phyloP scores from a whole-genome alignment of 805 yeast genomes.

The Candida oleophila region DNA sequence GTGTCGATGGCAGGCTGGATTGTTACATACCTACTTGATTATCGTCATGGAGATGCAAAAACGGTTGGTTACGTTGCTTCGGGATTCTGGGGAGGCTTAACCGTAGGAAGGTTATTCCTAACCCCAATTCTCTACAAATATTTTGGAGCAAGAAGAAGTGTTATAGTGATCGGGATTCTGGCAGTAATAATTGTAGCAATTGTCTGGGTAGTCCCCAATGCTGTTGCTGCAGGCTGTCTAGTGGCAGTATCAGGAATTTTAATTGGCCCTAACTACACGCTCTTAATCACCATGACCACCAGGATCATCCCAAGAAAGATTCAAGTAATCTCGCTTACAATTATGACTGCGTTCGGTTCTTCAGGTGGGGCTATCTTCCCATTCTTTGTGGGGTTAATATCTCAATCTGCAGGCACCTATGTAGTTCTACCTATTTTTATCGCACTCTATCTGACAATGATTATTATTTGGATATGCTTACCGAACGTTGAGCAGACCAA shows the following conservation, averaged over 20 bases:
- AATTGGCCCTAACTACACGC: slow-evolving; percentile 67
- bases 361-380: slow-evolving; percentile 60
- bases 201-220: slow-evolving; percentile 46
- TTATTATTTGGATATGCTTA: slow-evolving; percentile 3
- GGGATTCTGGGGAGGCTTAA: slow-evolving; percentile 71
- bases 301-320: slow-evolving; percentile 50
- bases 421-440: slow-evolving; percentile 51
- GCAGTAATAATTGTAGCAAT: neutral
- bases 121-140: slow-evolving; percentile 37
- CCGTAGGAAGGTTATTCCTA: slow-evolving; percentile 58
- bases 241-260: slow-evolving; percentile 54
- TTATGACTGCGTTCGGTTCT: slow-evolving; percentile 55
- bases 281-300: slow-evolving; percentile 46
- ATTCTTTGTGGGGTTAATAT: slow-evolving; percentile 50
- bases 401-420: slow-evolving; percentile 45
- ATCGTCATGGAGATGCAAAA: slow-evolving; percentile 48
- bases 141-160: slow-evolving; percentile 46
- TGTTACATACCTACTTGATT: slow-evolving; percentile 57
- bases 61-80: slow-evolving; percentile 63
- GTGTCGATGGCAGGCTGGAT: slow-evolving; percentile 72
- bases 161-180: slow-evolving; percentile 20
- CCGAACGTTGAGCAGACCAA: slow-evolving; percentile 4
- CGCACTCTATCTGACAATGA: slow-evolving; percentile 23
- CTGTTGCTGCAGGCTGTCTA: slow-evolving; percentile 45
- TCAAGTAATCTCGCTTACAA: slow-evolving; percentile 48